A percentile compares a stretch with the other conserved stretches of the same genome.
Evolutionary conservation across 2,329 filamentous ascomycete genomes (phyloP).

Genomic region (Stachybotrys chlorohalonatus): DNA sequence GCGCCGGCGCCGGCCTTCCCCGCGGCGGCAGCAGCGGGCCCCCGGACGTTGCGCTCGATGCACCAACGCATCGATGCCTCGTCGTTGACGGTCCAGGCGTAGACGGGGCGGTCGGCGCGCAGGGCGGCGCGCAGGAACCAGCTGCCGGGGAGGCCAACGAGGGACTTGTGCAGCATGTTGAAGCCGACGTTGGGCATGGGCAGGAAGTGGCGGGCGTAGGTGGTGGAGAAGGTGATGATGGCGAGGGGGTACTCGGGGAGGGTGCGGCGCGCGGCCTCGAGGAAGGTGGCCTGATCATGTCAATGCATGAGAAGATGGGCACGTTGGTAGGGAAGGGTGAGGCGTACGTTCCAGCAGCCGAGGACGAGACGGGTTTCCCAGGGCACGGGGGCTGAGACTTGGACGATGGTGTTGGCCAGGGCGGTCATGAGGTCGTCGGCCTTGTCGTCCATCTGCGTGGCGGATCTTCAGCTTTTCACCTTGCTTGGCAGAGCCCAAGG

Average conservation of each 20-base stretch:
- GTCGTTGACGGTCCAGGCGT: conserved; percentile 83
- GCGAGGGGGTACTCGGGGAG: conserved; percentile 55
- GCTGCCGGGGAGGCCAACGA: conserved; percentile 59
- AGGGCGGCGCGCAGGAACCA: conserved; percentile 56
- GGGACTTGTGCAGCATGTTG: conserved; percentile 62
- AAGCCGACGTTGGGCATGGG: conserved; percentile 58
- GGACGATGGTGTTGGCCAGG: conserved; percentile 54
- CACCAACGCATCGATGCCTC: conserved; percentile 74
- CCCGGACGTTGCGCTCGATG: conserved; percentile 32
- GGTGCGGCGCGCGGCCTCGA: conserved; percentile 52
- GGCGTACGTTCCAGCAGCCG: conserved; percentile 68
- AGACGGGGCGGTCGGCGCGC: conserved; percentile 45
- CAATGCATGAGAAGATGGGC: not conserved
- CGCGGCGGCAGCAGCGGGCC: conserved; percentile 3
- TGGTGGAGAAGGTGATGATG: conserved; percentile 58
- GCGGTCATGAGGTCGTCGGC: conserved; percentile 60
- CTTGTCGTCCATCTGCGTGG: conserved; percentile 56
- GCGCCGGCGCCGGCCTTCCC: not conserved
- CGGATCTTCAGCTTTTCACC: not conserved
- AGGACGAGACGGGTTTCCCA: conserved; percentile 71
- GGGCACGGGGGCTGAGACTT: conserved; percentile 37
- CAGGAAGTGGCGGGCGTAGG: conserved; percentile 66
- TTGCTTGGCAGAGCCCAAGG: not conserved
- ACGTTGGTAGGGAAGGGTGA: not conserved
- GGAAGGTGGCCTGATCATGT: conserved; percentile 47